These are phyloP conservation scores for Sporothrix curviconia DNA, from an alignment of 2,329 filamentous ascomycete species.

Conservation along the genomic window DNA sequence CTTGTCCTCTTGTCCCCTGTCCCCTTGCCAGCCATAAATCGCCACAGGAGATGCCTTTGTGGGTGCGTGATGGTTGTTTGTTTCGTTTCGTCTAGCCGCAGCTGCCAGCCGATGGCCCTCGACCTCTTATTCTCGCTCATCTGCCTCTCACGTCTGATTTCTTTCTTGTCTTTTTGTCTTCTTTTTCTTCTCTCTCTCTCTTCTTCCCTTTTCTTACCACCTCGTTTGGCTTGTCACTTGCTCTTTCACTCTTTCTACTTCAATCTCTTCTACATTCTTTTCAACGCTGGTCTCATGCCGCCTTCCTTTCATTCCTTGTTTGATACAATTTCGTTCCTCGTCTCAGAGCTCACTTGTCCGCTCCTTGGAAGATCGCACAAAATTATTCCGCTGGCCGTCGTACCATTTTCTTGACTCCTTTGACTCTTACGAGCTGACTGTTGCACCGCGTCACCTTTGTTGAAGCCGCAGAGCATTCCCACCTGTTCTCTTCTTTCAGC, in stretches of 20 bases:
- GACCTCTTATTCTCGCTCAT: slow-evolving; percentile 4
- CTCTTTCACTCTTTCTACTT: background rate
- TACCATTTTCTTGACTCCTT: too few species aligned
- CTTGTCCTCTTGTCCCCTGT: background rate
- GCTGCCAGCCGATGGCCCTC: background rate
- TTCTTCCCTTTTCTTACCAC: background rate
- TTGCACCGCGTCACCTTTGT: too few species aligned
- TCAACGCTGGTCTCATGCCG: slow-evolving; percentile 10
- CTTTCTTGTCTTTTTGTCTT: background rate
- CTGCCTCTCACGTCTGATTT: background rate
- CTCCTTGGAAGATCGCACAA: background rate
- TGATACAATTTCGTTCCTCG: background rate
- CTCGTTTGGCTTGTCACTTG: background rate
- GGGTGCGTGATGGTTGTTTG: background rate
- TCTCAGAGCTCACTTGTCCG: background rate
- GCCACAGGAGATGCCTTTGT: too few species aligned
- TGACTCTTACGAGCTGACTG: too few species aligned
- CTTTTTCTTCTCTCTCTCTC: background rate
- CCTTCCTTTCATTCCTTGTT: slow-evolving; percentile 9
- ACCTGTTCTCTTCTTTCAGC: too few species aligned
- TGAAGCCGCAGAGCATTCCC: too few species aligned
- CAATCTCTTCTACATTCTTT: background rate
- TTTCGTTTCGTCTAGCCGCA: slow-evolving; percentile 4
- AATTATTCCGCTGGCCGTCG: background rate
- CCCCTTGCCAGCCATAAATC: too few species aligned